These are phyloP conservation scores for Ichthyophthirius multifiliis DNA, from an alignment of 169 alveolate genomes.

Conservation along the genomic window DNA sequence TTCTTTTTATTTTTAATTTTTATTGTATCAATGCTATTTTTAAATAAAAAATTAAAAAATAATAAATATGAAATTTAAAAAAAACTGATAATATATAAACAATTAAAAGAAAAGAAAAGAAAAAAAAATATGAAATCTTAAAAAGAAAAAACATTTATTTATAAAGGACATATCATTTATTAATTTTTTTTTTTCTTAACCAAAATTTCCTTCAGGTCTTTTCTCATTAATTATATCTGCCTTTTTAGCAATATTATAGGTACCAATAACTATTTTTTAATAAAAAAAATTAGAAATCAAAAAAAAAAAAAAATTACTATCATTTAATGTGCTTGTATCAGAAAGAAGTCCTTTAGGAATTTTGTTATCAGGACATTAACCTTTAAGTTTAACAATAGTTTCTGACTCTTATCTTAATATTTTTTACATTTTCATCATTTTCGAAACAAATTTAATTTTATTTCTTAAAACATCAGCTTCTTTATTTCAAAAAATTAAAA, in stretches of 20 bases:
- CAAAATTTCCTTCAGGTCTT: slow-evolving; percentile 38
- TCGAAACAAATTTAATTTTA: slow-evolving; percentile 46
- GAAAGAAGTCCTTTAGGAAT: slow-evolving; percentile 92
- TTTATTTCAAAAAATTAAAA: background rate
- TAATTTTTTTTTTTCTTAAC: no score
- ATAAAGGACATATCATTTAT: no score
- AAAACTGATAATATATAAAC: no score
- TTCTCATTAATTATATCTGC: slow-evolving; percentile 42
- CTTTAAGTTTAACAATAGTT: slow-evolving; percentile 89
- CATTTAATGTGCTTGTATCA: slow-evolving; percentile 85
- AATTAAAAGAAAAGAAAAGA: no score
- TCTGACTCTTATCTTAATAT: slow-evolving; percentile 88
- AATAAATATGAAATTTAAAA: no score
- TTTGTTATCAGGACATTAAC: slow-evolving; percentile 93
- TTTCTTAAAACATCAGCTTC: slow-evolving; percentile 44
- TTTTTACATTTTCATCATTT: slow-evolving; percentile 41
- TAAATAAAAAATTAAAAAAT: no score
- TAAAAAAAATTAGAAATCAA: no score
- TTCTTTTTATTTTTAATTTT: no score
- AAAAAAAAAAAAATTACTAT: background rate
- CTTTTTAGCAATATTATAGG: slow-evolving; percentile 27
- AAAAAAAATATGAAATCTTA: no score
- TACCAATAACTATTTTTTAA: slow-evolving; percentile 10
- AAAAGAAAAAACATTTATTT: no score
- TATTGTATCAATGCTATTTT: no score